Evolutionary conservation across 2,329 filamentous ascomycete species (phyloP).

Genomic region (Zasmidium cellare): DNA sequence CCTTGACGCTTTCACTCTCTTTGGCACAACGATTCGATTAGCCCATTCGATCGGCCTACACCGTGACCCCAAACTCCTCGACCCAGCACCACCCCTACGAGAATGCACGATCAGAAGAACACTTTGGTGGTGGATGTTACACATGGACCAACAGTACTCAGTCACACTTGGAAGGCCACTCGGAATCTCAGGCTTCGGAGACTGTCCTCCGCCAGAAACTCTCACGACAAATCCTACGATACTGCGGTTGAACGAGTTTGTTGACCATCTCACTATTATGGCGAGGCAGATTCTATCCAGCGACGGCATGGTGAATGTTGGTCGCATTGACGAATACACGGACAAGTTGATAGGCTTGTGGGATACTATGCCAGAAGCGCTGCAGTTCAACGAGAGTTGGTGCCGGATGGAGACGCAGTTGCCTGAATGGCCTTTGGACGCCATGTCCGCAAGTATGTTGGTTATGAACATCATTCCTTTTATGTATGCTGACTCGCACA

Average conservation of each 20-base stretch:
- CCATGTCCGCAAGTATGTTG: slow-evolving; percentile 46
- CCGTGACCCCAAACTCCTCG: slow-evolving; percentile 48
- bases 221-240: slow-evolving; percentile 46
- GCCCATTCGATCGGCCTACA: slow-evolving; percentile 53
- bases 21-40: slow-evolving; percentile 50
- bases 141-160: slow-evolving; percentile 53
- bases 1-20: slow-evolving; percentile 52
- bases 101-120: slow-evolving; percentile 46
- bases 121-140: slow-evolving; percentile 56
- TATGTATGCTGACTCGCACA: slow-evolving; percentile 14
- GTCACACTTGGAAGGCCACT: slow-evolving; percentile 51
- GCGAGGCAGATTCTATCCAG: slow-evolving; percentile 49
- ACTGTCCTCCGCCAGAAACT: slow-evolving; percentile 48
- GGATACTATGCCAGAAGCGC: slow-evolving; percentile 48
- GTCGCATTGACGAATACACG: slow-evolving; percentile 49
- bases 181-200: slow-evolving; percentile 51
- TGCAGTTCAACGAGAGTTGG: slow-evolving; percentile 51
- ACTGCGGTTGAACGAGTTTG: slow-evolving; percentile 47
- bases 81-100: slow-evolving; percentile 42
- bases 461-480: background rate
- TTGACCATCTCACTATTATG: slow-evolving; percentile 50
- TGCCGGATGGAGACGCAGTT: slow-evolving; percentile 37
- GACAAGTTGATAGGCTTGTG: slow-evolving; percentile 44
- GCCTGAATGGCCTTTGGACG: slow-evolving; percentile 49
- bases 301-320: slow-evolving; percentile 41